Percentiles rank a stretch among this genome's conserved stretches.
Conservation (phyloP, 192 early-diverging fungal species). For the Coemansia sp. region DNA sequence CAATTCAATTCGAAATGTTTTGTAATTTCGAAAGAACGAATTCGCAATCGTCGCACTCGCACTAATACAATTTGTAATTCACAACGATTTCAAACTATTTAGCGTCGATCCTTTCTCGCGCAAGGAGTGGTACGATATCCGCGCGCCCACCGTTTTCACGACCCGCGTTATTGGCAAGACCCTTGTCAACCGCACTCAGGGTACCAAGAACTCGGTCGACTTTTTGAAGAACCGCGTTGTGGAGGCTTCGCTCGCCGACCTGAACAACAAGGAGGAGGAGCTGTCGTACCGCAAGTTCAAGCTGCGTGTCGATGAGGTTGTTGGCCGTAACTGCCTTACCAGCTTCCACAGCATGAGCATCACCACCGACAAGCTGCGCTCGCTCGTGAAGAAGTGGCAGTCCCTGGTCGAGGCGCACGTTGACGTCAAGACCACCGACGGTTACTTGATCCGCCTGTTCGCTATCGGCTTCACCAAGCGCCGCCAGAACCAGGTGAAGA, state of each 20-base stretch:
- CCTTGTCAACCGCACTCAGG: conserved; percentile 99
- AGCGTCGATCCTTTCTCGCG: conserved; percentile 98
- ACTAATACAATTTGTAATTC: background rate
- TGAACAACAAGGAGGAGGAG: conserved; percentile 91
- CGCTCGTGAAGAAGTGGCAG: conserved; percentile 99
- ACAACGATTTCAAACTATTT: conserved; percentile 2
- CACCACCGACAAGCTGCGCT: conserved; percentile 99
- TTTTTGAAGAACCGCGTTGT: conserved; percentile 95
- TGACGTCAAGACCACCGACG: conserved; percentile 99
- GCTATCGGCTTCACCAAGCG: conserved; percentile 96
- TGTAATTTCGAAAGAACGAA: background rate
- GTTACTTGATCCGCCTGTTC: conserved; percentile 98
- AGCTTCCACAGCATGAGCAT: conserved; percentile 99
- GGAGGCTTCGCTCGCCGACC: conserved; percentile 95
- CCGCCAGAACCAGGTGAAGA: conserved; percentile 91
- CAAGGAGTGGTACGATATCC: conserved; percentile 99
- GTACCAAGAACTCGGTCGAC: conserved; percentile 97
- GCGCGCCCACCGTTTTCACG: conserved; percentile 96
- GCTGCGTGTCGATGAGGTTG: conserved; percentile 96
- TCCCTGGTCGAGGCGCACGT: conserved; percentile 96
- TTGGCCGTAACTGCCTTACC: conserved; percentile 98
- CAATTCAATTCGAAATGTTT: conserved; percentile 12
- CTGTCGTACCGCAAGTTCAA: conserved; percentile 97
- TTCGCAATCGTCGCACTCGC: background rate
- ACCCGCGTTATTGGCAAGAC: conserved; percentile 97